Evolutionary conservation across 352 stramenopile species (phyloP).

Genomic region (Salisapilia sapeloensis): DNA sequence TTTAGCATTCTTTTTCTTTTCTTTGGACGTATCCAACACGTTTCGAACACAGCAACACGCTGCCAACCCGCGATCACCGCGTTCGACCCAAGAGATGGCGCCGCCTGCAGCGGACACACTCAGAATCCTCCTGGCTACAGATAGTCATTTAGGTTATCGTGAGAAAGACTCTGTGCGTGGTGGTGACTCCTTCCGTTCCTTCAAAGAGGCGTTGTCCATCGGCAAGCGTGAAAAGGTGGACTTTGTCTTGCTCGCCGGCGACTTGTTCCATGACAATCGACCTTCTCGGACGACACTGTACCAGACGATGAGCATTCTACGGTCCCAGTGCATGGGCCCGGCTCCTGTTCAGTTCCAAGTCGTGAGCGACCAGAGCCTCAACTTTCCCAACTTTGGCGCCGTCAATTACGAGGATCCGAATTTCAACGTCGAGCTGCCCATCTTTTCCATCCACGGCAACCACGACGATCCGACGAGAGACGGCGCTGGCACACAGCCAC

Average conservation of each 20-base stretch:
- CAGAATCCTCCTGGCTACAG: constrained; percentile 91
- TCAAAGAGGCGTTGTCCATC: constrained; percentile 77
- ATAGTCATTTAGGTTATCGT: constrained; percentile 96
- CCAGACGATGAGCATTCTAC: constrained; percentile 94
- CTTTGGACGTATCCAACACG: neutral
- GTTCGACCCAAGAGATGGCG: constrained; percentile 2
- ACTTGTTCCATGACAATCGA: constrained; percentile 99
- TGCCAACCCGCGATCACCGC: neutral
- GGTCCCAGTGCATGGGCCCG: constrained; percentile 90
- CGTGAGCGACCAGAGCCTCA: constrained; percentile 82
- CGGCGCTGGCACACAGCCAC: constrained; percentile 44
- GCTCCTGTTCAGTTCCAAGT: constrained; percentile 71
- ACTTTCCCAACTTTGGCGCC: constrained; percentile 79
- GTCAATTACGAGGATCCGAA: constrained; percentile 97
- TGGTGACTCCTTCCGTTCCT: constrained; percentile 84
- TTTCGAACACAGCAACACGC: neutral
- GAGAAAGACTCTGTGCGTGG: constrained; percentile 92
- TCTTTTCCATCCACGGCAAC: constrained; percentile 99
- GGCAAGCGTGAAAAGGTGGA: constrained; percentile 65
- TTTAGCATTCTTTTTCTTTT: neutral
- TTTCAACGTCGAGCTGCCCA: constrained; percentile 87
- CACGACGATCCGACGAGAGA: constrained; percentile 97
- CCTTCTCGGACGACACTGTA: constrained; percentile 91
- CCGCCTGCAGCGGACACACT: constrained; percentile 23
- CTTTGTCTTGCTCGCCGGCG: constrained; percentile 89